Evolutionary conservation across 1,284 basidiomycete genomes (phyloP), one percentile per base, ranked within the genome.

Genomic region (Blastosporella zonata): DNA sequence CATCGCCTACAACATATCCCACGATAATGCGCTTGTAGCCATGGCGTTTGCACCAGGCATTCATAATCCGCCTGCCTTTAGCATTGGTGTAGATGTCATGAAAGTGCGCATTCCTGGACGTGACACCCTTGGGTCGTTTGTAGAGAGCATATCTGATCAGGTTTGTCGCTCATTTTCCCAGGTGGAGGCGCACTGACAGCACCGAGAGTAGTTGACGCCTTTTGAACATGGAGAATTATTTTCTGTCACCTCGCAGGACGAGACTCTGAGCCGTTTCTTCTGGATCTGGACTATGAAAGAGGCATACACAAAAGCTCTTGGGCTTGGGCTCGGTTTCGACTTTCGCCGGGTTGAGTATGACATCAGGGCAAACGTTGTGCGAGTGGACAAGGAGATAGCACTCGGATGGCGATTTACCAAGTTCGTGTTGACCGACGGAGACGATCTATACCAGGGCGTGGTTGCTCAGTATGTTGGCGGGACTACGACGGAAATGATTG

Each of bases 201-300:
- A 12, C 52, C 51, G 41, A 50, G 27, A 37, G 38, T 43, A 88
- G 85, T 68, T 88, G 43, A 84, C 84, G 17, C 53, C 67, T 6
- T 60, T 72, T 23, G 85, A 88, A 61, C 71, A 68, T 47, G 59
- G 58, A 1, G 59, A 71, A 7, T 58, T 85, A 33, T 67, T 74
- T 53, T 55, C 64, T 42, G 59, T 59, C 10, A 50, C 68, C 53
- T 56, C 71, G 52, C 59, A 71, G 52, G 59, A 65, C 34, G 70
- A 82, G 50, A 75, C 71, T 2, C 65, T 87, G 6, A 67, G 70
- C 33, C 71, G 71, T 17, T 84, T 90, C 62, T 89, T 85, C 61
- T 81, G 84, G 69, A 79, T 90, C 52, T 93, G 90, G 90, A 91
- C 90, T 3, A 69, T 89, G 61, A 93, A 93, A 66, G 90, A 93